Evolutionary conservation across 2,329 filamentous ascomycete genomes (phyloP).

Genomic region (Esteya vermicola): DNA sequence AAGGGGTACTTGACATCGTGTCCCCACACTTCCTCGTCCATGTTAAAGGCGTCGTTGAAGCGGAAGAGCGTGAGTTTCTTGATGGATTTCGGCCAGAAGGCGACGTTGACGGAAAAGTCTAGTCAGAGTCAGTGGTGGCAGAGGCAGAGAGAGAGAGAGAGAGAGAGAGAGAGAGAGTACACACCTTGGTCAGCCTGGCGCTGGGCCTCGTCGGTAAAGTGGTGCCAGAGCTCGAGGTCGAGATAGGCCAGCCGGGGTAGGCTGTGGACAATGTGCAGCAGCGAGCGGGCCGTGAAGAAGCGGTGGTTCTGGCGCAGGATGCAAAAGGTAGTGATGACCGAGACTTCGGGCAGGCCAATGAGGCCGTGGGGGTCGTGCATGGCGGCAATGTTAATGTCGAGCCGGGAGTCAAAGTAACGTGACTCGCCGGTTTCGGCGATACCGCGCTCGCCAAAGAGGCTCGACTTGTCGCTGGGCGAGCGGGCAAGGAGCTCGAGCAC

Average conservation of each 20-base stretch:
- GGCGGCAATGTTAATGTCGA: constrained; percentile 6
- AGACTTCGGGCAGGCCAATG: constrained; percentile 11
- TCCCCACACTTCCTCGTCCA: constrained; percentile 1
- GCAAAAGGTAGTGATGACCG: constrained; percentile 9
- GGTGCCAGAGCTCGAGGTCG: constrained; percentile 12
- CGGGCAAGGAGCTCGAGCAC: constrained; percentile 13
- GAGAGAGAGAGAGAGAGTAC: neutral
- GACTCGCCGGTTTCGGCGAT: constrained; percentile 3
- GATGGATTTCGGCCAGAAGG: constrained; percentile 11
- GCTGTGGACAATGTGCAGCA: constrained; percentile 11
- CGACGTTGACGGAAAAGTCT: constrained; percentile 10
- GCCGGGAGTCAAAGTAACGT: constrained; percentile 5
- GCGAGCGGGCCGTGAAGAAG: constrained; percentile 10
- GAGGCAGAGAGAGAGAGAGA: neutral
- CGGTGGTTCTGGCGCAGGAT: constrained; percentile 12
- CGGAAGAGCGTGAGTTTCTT: constrained; percentile 12
- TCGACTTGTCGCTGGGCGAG: constrained; percentile 10
- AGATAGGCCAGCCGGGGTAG: constrained; percentile 10
- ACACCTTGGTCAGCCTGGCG: constrained; percentile 9
- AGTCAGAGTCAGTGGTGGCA: neutral
- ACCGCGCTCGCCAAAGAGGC: constrained; percentile 4
- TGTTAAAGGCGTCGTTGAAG: constrained; percentile 7
- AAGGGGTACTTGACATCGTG: constrained; percentile 3
- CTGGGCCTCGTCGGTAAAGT: constrained; percentile 5
- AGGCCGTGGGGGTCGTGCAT: constrained; percentile 10